Evolutionary conservation across 495 filamentous ascomycete genomes (phyloP).

Genomic region (Hypoxylon trugodes): DNA sequence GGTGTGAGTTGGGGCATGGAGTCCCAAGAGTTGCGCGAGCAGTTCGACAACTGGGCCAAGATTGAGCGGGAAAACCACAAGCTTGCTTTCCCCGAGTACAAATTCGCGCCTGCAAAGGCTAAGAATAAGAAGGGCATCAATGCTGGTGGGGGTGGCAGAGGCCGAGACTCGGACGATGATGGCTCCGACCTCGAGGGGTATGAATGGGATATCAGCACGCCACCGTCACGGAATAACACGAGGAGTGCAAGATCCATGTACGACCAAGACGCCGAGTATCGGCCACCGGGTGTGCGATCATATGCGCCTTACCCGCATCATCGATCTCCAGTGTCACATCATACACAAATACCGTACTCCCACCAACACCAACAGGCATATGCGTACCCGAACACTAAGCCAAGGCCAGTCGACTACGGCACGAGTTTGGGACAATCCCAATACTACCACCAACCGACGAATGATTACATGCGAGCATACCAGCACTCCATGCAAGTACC

Average conservation of each 20-base stretch:
- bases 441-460: slow-evolving; percentile 68
- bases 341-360: slow-evolving; percentile 43
- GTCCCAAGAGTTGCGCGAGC: slow-evolving; percentile 70
- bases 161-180: slow-evolving; percentile 51
- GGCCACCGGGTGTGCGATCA: slow-evolving; percentile 36
- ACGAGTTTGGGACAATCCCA: slow-evolving; percentile 59
- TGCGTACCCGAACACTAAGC: slow-evolving; percentile 68
- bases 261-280: slow-evolving; percentile 48
- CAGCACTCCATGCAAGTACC: slow-evolving; percentile 3
- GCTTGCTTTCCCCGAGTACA: slow-evolving; percentile 88
- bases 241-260: slow-evolving; percentile 44
- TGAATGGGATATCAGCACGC: slow-evolving; percentile 47
- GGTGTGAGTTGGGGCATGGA: slow-evolving; percentile 90
- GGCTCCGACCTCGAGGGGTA: slow-evolving; percentile 43
- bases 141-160: background rate
- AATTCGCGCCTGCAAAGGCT: slow-evolving; percentile 88
- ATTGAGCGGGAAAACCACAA: slow-evolving; percentile 88
- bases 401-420: slow-evolving; percentile 64
- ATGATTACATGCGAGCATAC: slow-evolving; percentile 27
- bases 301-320: slow-evolving; percentile 39
- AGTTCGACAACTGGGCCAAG: slow-evolving; percentile 82
- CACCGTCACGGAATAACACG: slow-evolving; percentile 42
- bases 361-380: slow-evolving; percentile 63
- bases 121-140: slow-evolving; percentile 47
- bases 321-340: slow-evolving; percentile 44